Evolutionary conservation across 352 stramenopile genomes (phyloP), one percentile per base, ranked within the genome.

Genomic region (Phytophthora chlamydospora): DNA sequence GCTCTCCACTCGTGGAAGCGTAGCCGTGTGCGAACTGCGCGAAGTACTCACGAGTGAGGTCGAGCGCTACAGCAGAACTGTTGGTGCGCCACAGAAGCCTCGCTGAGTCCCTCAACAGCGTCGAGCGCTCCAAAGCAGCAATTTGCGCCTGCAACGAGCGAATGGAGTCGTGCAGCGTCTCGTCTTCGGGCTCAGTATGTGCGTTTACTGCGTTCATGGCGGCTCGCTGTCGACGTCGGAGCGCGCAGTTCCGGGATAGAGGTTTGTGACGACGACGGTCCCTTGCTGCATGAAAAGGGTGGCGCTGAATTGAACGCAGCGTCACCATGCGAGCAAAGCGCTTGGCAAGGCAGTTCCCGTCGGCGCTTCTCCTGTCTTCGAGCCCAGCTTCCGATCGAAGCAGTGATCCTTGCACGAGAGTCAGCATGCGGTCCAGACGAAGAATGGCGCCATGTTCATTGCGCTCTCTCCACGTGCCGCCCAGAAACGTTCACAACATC

Each of bases 281-380:
- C 9, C 16, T 27, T 21, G 27, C 10, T 9, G 27, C 7, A n/a
- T 24, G 21, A 24, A 24, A 24, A 24, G 27, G 41, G 11, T 46
- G 32, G 48, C 43, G 9, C 31, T 40, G 48, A 39, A 36, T 54
- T 7, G 62, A 55, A n/a, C 63, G 68, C 0, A 73, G 53, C n/a
- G 66, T 38, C 12, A 78, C 59, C 56, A 58, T 58, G 36, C 50
- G 58, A 10, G 73, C 73, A 16, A 82, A 82, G 31, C 73, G 66
- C 43, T 48, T 35, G 5, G 66, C 45, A 9, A 82, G 52, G 21
- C 1, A 24, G 21, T 3, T 24, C 21, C 21, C 21, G 21, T 24
- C 21, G 21, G 21, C 21, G 21, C 21, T 24, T 24, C 21, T 24
- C 21, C 21, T 24, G 21, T 24, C 21, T 24, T 24, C 21, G 21